Percentiles rank a stretch among this genome's conserved stretches.
Evolutionary conservation across 345 rosid genomes (phyloP).

Genomic region (Syzygium jambos): DNA sequence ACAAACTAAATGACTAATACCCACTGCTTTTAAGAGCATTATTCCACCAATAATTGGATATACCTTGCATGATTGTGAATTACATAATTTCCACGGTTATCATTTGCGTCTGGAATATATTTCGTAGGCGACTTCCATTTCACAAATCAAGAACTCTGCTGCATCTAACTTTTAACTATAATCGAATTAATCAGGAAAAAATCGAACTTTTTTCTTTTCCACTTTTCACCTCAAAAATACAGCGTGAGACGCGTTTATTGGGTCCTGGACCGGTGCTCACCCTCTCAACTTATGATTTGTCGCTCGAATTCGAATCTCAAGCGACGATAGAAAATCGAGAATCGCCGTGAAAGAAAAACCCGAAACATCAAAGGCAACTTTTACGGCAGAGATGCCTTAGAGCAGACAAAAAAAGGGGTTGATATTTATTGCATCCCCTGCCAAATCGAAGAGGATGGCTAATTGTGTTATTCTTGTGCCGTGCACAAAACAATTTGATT

Average conservation of each 20-base stretch:
- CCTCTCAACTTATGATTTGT: not conserved
- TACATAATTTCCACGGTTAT: not conserved
- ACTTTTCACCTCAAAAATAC: not conserved
- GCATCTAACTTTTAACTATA: not conserved
- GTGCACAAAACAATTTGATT: too few relatives aligned
- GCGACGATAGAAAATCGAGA: slow-evolving; percentile 17
- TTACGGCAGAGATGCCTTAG: slow-evolving; percentile 5
- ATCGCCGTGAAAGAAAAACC: not conserved
- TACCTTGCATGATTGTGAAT: not conserved
- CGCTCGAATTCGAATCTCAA: slow-evolving; percentile 11
- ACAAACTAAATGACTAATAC: too few relatives aligned
- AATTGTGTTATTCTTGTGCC: too few relatives aligned
- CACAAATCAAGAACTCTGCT: not conserved
- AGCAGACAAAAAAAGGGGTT: not conserved
- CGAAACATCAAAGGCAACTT: not conserved
- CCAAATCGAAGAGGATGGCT: not conserved
- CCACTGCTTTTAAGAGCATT: too few relatives aligned
- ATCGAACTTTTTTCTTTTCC: not conserved
- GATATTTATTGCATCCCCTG: not conserved
- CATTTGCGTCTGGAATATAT: not conserved
- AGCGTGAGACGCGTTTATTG: not conserved
- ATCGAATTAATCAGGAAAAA: too few relatives aligned
- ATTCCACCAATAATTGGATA: not conserved
- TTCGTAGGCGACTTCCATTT: not conserved
- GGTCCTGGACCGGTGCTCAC: not conserved